Conservation (phyloP, 2,329 filamentous ascomycete genomes). For the Amphichorda felina region DNA sequence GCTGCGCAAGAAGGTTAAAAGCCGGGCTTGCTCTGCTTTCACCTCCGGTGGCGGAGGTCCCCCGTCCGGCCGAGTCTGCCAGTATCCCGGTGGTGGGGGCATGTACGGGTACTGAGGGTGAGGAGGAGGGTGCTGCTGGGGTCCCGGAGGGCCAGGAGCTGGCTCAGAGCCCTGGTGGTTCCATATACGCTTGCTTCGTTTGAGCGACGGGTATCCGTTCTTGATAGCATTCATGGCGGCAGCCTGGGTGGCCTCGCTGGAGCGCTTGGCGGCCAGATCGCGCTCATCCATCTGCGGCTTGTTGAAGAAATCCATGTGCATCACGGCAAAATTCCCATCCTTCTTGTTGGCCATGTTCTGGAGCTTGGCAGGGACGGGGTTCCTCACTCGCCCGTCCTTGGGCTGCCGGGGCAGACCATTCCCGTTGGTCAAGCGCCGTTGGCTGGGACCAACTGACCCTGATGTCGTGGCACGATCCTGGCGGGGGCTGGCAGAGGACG, state of each 20-base stretch:
- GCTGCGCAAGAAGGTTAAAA: conserved; percentile 43
- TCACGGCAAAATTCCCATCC: conserved; percentile 50
- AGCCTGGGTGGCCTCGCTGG: conserved; percentile 48
- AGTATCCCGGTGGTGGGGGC: neutral
- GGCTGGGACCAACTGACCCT: no score
- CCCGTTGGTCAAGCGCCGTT: no score
- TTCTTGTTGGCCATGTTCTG: conserved; percentile 43
- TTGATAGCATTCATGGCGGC: conserved; percentile 44
- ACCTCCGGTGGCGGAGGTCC: conserved; percentile 21
- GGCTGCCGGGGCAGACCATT: neutral
- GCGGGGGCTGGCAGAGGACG: no score
- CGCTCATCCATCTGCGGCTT: conserved; percentile 31
- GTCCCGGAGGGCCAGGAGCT: neutral
- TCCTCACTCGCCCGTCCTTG: conserved; percentile 25
- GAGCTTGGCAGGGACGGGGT: conserved; percentile 50
- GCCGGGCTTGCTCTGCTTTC: conserved; percentile 47
- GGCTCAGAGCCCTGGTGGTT: conserved; percentile 7
- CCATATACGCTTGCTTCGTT: conserved; percentile 26
- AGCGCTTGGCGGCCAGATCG: conserved; percentile 44
- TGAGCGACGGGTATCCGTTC: conserved; percentile 39
- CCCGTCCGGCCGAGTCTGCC: no score
- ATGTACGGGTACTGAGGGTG: neutral
- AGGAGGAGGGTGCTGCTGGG: neutral
- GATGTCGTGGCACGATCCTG: no score
- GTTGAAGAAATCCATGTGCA: conserved; percentile 44